Evolutionary conservation across 2,329 filamentous ascomycete genomes (phyloP).

Genomic region (Alternaria atra): DNA sequence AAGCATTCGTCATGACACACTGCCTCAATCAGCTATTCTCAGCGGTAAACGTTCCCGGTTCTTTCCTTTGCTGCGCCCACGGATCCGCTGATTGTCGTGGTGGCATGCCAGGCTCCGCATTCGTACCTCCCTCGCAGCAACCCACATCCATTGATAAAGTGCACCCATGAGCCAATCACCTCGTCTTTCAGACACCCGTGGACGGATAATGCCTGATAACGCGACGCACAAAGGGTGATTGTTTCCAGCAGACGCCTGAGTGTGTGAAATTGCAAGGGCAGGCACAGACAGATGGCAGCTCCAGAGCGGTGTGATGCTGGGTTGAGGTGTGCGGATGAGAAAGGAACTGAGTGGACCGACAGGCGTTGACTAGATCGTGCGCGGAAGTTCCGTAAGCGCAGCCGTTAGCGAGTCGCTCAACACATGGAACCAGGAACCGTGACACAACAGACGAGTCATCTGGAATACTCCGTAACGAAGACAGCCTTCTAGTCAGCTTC

Average conservation of each 20-base stretch:
- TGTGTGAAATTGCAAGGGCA: slow-evolving; percentile 22
- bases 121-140: slow-evolving; percentile 29
- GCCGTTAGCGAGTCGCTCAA: slow-evolving; percentile 22
- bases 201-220: slow-evolving; percentile 33
- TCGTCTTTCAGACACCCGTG: slow-evolving; percentile 14
- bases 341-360: slow-evolving; percentile 21
- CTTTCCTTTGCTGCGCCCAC: slow-evolving; percentile 20
- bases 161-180: slow-evolving; percentile 35
- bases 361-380: slow-evolving; percentile 12
- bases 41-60: slow-evolving; percentile 23
- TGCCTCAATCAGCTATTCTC: slow-evolving; percentile 25
- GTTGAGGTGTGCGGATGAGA: slow-evolving; percentile 24
- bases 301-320: slow-evolving; percentile 29
- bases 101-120: slow-evolving; percentile 20
- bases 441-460: background rate
- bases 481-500: background rate
- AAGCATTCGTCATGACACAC: slow-evolving; percentile 29
- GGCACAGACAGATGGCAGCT: slow-evolving; percentile 21
- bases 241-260: slow-evolving; percentile 15
- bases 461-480: background rate
- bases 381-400: slow-evolving; percentile 18
- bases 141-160: slow-evolving; percentile 25
- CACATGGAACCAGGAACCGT: slow-evolving; percentile 5
- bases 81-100: slow-evolving; percentile 19
- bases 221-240: slow-evolving; percentile 27